phyloP scores from a whole-genome alignment of 164 flowering plant species.

The Chimonanthus salicifolius region DNA sequence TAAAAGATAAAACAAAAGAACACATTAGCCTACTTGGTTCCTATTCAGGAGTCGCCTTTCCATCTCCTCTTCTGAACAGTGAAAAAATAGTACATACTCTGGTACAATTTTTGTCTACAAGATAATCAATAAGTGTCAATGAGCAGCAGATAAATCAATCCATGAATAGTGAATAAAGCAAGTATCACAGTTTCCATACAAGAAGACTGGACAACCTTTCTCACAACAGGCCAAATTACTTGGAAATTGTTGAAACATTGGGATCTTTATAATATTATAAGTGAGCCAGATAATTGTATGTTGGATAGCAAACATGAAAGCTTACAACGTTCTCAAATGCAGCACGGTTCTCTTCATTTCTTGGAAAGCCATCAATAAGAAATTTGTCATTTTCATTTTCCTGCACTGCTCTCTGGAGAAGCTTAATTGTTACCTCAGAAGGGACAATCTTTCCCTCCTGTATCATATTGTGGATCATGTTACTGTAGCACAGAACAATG shows the following conservation, averaged over 20 bases:
- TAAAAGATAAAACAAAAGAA: neutral
- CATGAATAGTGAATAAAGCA: no score
- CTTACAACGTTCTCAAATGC: conserved; percentile 86
- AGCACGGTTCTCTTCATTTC: conserved; percentile 91
- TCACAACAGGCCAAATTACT: no score
- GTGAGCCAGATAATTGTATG: no score
- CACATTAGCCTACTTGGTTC: conserved; percentile 58
- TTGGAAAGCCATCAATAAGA: conserved; percentile 94
- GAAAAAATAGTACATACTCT: conserved; percentile 67
- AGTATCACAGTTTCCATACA: no score
- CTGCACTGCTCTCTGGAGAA: conserved; percentile 72
- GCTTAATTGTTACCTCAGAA: conserved; percentile 84
- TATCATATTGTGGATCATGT: conserved; percentile 86
- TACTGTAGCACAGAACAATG: conserved; percentile 28
- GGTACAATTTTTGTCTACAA: conserved; percentile 85
- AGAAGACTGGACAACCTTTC: no score
- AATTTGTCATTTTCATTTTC: conserved; percentile 76
- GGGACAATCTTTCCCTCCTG: conserved; percentile 93
- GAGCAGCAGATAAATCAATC: no score
- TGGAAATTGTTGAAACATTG: no score
- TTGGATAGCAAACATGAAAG: neutral
- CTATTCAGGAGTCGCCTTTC: conserved; percentile 79
- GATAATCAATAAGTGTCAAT: neutral
- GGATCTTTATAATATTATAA: no score
- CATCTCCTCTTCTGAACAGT: conserved; percentile 93